A percentile compares a stretch with the other conserved stretches of the same genome.
Evolutionary conservation across 2,329 filamentous ascomycete genomes (phyloP).

Genomic region (Fusarium gaditjirri): DNA sequence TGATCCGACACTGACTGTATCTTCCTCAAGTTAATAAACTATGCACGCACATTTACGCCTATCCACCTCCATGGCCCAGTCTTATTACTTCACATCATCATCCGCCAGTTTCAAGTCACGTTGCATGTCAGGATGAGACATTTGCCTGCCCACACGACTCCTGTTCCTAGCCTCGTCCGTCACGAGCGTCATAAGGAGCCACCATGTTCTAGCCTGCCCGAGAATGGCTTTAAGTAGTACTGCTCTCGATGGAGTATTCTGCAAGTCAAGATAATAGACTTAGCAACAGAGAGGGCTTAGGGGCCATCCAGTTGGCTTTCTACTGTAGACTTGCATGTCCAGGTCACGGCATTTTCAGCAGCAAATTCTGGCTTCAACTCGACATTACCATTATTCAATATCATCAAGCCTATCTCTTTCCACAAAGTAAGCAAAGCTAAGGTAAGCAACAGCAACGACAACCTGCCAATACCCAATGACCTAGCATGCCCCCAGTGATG

Average conservation of each 20-base stretch:
- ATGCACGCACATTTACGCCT: neutral
- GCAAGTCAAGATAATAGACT: neutral
- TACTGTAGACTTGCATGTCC: neutral
- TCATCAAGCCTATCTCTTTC: constrained; percentile 29
- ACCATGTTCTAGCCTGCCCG: neutral
- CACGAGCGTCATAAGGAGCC: constrained; percentile 30
- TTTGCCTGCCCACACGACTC: constrained; percentile 19
- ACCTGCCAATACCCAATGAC: constrained; percentile 37
- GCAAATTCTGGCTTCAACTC: constrained; percentile 19
- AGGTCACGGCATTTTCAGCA: neutral
- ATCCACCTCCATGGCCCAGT: constrained; percentile 4
- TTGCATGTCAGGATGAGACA: constrained; percentile 27
- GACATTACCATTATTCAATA: constrained; percentile 49
- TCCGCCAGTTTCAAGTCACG: constrained; percentile 36
- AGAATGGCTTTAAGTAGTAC: neutral
- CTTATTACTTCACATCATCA: constrained; percentile 21
- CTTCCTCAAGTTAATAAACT: neutral
- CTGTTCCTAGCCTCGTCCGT: constrained; percentile 4
- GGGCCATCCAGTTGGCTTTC: neutral
- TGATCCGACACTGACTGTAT: constrained; percentile 11
- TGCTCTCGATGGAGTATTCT: neutral
- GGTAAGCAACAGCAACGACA: constrained; percentile 1
- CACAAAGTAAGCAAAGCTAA: constrained; percentile 9
- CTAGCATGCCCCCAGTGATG: constrained; percentile 15
- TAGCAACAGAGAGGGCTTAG: neutral